A percentile compares a stretch with the other conserved stretches of the same genome.
Evolutionary conservation across 1,284 basidiomycete species (phyloP).

Genomic region (Puccinia coronata): DNA sequence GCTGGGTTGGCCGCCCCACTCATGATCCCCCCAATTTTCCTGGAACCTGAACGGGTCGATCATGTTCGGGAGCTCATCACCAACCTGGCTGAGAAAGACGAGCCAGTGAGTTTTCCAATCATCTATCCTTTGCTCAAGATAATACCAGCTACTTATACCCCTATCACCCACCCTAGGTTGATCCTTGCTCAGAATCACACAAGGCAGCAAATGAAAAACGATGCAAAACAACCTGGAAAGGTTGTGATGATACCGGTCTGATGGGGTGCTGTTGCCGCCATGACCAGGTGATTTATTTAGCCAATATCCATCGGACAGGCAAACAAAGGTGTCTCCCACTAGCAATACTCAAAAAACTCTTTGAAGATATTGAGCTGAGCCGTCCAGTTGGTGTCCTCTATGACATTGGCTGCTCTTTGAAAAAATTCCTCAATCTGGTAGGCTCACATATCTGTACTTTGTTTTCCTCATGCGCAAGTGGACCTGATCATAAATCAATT

Average conservation of each 20-base stretch:
- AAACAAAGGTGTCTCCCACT: not conserved
- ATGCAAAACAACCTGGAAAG: too few species aligned
- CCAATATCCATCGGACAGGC: not conserved
- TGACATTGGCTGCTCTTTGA: too few species aligned
- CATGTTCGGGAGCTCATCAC: not conserved
- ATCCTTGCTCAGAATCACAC: too few species aligned
- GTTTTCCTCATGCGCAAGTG: not conserved
- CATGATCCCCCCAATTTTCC: not conserved
- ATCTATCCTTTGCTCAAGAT: not conserved
- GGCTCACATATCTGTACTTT: too few species aligned
- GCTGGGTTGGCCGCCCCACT: too few species aligned
- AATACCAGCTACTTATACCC: not conserved
- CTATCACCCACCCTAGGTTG: not conserved
- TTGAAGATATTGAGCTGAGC: not conserved
- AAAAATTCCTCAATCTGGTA: not conserved
- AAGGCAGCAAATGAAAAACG: too few species aligned
- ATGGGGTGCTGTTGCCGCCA: not conserved
- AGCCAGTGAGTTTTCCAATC: not conserved
- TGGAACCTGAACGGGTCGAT: not conserved
- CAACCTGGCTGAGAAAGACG: too few species aligned
- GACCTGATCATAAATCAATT: not conserved
- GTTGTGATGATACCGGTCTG: too few species aligned
- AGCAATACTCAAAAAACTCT: not conserved
- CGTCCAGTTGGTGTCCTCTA: not conserved
- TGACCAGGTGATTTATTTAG: not conserved